A percentile compares a stretch with the other conserved stretches of the same genome.
Evolutionary conservation across 2,329 filamentous ascomycete species (phyloP).

Genomic region (Colletotrichum brevisporum): DNA sequence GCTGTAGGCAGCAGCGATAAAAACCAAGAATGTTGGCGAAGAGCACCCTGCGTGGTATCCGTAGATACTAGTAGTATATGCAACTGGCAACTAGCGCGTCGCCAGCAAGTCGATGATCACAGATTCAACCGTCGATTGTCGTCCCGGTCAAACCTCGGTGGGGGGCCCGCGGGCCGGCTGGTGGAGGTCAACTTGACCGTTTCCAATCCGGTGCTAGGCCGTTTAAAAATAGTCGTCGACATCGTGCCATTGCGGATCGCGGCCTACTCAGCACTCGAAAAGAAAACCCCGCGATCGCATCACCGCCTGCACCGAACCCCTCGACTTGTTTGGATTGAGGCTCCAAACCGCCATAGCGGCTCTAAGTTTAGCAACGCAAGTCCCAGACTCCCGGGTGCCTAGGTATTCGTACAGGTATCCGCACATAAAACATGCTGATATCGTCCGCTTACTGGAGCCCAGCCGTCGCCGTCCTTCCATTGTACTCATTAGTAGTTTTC

Average conservation of each 20-base stretch:
- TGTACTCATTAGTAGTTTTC: neutral
- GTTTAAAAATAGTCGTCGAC: slow-evolving; percentile 15
- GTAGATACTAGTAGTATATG: neutral
- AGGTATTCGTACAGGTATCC: too few species aligned
- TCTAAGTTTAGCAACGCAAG: slow-evolving; percentile 31
- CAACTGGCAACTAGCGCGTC: slow-evolving; percentile 19
- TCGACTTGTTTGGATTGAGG: slow-evolving; percentile 12
- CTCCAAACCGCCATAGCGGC: slow-evolving; percentile 6
- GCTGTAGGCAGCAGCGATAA: slow-evolving; percentile 33
- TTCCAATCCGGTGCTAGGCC: slow-evolving; percentile 1
- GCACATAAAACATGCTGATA: too few species aligned
- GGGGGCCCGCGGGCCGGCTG: neutral
- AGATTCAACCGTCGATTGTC: slow-evolving; percentile 4
- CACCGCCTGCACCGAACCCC: slow-evolving; percentile 12
- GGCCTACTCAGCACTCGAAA: slow-evolving; percentile 13
- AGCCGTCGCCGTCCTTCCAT: neutral
- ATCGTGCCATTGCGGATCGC: slow-evolving; percentile 12
- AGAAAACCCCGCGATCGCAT: slow-evolving; percentile 16
- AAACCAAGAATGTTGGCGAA: slow-evolving; percentile 15
- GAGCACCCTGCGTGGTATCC: neutral
- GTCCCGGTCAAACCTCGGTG: slow-evolving; percentile 5
- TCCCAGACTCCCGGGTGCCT: too few species aligned
- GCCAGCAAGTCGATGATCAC: slow-evolving; percentile 4
- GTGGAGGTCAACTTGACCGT: neutral
- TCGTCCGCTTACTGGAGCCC: neutral